Evolutionary conservation across 2,329 filamentous ascomycete species (phyloP).

Genomic region (Xylaria sp.): DNA sequence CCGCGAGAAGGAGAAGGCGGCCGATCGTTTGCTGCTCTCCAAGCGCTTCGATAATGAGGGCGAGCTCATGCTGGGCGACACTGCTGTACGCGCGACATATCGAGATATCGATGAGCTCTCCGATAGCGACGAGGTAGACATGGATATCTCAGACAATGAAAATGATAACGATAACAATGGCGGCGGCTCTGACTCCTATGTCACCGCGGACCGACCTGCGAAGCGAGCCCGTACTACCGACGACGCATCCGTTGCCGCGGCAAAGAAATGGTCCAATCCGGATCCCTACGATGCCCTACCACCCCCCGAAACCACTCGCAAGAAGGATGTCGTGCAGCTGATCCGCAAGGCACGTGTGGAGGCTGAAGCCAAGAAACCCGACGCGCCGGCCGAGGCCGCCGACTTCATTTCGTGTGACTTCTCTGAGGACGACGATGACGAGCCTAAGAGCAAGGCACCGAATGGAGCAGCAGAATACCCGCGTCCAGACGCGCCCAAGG

Average conservation of each 20-base stretch:
- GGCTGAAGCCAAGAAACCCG: constrained; percentile 58
- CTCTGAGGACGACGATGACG: constrained; percentile 69
- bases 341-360: constrained; percentile 89
- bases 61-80: constrained; percentile 60
- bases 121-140: constrained; percentile 71
- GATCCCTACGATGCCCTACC: constrained; percentile 92
- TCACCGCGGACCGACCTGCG: constrained; percentile 53
- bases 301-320: constrained; percentile 75
- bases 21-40: constrained; percentile 58
- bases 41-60: constrained; percentile 55
- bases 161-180: constrained; percentile 50
- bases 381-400: constrained; percentile 68
- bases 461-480: constrained; percentile 11
- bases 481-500: constrained; percentile 47
- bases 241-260: constrained; percentile 41
- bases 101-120: constrained; percentile 67
- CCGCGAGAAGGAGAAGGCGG: constrained; percentile 37
- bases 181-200: constrained; percentile 49
- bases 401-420: constrained; percentile 93
- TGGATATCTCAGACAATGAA: constrained; percentile 69
- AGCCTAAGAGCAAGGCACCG: constrained; percentile 50
- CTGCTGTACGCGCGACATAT: constrained; percentile 62
- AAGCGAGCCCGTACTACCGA: constrained; percentile 56
- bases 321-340: constrained; percentile 89
- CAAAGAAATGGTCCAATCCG: constrained; percentile 92